Base-by-base conservation (phyloP, 768 basidiomycete genomes). In the Pulveroboletus frians region DNA sequence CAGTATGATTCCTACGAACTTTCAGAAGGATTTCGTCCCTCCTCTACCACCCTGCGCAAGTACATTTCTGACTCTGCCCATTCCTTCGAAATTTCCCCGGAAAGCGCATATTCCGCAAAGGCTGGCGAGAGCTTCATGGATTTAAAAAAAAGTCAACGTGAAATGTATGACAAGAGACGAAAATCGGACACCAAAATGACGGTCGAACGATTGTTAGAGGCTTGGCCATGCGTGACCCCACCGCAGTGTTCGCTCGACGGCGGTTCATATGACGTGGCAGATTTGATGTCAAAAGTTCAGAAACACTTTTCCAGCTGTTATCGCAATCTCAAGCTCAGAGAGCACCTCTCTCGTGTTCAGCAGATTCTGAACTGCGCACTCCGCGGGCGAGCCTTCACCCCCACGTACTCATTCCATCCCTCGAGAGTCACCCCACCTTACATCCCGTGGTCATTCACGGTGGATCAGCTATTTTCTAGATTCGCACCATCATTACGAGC, bases 141-240 rank as follows among this genome's bases (percentile, higher is more conserved):
- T 9, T 39, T 49, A 23, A 38, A 23, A 18, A 21, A 9, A 10
- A 57, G 53, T 32, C 61, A 43, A 35, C 3, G 5, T 26, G 17
- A 35, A n/a, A 38, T 40, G 21, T 63, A 50, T 17, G n/a, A 49
- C 4, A 2, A 37, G 3, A 55, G 57, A 39, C 38, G 18, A n/a
- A 9, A 35, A 10, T 37, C 27, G 13, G 57, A 65, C 23, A 17
- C 26, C 8, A 9, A 39, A 9, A 13, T 20, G 13, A 43, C 49
- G 3, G 50, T 51, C 9, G 4, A 26, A 1, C 15, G 2, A n/a
- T 23, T 64, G 26, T 17, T 51, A 3, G 2, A 23, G 3, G 39
- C 46, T 36, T 64, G 64, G 63, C 63, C 63, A 17, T 54, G 49
- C 23, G 51, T 58, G 38, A 53, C 38, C 8, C 48, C 58, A 3